Conservation (phyloP, 2,329 filamentous ascomycete species). For the Fusarium udum region DNA sequence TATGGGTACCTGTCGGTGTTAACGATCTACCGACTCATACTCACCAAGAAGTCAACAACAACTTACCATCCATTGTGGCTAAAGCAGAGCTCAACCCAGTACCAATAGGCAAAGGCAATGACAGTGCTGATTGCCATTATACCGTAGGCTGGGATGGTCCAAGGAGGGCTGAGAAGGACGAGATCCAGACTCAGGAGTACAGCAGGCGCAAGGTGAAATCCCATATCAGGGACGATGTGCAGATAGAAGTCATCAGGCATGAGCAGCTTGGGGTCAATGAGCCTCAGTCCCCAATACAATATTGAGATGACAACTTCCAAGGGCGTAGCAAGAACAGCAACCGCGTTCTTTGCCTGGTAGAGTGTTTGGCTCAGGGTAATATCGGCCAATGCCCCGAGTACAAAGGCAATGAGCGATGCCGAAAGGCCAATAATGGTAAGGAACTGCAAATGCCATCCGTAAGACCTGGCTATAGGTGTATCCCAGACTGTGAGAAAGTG, state of each 20-base stretch:
- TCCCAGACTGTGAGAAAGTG: slow-evolving; percentile 61
- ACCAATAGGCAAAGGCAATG: slow-evolving; percentile 76
- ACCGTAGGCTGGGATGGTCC: slow-evolving; percentile 70
- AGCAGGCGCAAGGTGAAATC: slow-evolving; percentile 73
- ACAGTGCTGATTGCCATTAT: slow-evolving; percentile 66
- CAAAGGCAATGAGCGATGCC: slow-evolving; percentile 69
- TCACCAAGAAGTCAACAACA: background rate
- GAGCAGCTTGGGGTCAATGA: slow-evolving; percentile 63
- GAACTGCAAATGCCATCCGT: slow-evolving; percentile 76
- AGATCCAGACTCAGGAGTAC: slow-evolving; percentile 72
- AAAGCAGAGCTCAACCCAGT: slow-evolving; percentile 79
- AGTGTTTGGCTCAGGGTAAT: slow-evolving; percentile 65
- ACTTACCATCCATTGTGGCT: slow-evolving; percentile 71
- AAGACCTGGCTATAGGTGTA: slow-evolving; percentile 64
- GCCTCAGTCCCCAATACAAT: slow-evolving; percentile 76
- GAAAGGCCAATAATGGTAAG: slow-evolving; percentile 78
- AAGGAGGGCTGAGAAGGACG: slow-evolving; percentile 76
- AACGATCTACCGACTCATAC: background rate
- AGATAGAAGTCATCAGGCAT: slow-evolving; percentile 66
- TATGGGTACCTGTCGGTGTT: slow-evolving; percentile 76
- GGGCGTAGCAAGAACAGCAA: slow-evolving; percentile 73
- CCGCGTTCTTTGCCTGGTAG: slow-evolving; percentile 73
- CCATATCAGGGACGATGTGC: slow-evolving; percentile 66
- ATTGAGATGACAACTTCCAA: slow-evolving; percentile 76
- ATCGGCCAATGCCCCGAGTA: slow-evolving; percentile 70